Base-by-base conservation (phyloP, 768 basidiomycete genomes). In the Phlebiopsis gigantea region DNA sequence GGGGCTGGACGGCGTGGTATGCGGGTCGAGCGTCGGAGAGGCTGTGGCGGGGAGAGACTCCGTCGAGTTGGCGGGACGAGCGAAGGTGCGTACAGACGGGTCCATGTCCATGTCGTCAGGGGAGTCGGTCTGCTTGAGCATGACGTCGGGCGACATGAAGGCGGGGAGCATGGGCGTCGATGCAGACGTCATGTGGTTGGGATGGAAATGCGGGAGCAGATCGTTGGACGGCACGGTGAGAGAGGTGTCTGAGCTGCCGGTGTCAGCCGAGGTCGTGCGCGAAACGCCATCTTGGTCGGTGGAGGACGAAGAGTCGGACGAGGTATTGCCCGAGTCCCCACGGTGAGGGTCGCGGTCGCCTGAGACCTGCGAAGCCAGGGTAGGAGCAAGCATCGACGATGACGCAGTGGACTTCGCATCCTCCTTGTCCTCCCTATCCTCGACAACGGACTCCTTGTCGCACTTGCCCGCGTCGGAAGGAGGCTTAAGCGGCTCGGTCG, bases 1-100 rank as follows among this genome's bases (percentile, higher is more conserved):
- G 43, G 28, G 59, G 49, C 30, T 57, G 52, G 46, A 56, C 44
- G 30, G 44, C 14, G 26, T 29, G 28, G 26, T 55, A 30, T 19
- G 48, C 22, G 61, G 57, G 19, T 21, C 46, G n/a, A 64, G 34
- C 14, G 59, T 54, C 7, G 70, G 67, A 26, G 71, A 66, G 10
- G 66, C 53, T 9, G 58, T 59, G 17, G 52, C 62, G 10, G 79
- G 79, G 9, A 89, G 73, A 58, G 82, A 83, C 73, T 90, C 89
- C 6, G 91, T 92, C 12, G 87, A 88, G 51, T 81, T 78, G 10
- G 79, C 84, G 15, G 93, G 89, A 47, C 92, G 80, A 22, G 84
- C 87, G 69, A 93, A 85, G 17, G 75, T 75, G 62, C 87, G 72
- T 34, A 94, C 92, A 15, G 87, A 88, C 6, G 83, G 83, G 65